phyloP scores from a whole-genome alignment of 2,329 filamentous ascomycete species.

The Colletotrichum truncatum region DNA sequence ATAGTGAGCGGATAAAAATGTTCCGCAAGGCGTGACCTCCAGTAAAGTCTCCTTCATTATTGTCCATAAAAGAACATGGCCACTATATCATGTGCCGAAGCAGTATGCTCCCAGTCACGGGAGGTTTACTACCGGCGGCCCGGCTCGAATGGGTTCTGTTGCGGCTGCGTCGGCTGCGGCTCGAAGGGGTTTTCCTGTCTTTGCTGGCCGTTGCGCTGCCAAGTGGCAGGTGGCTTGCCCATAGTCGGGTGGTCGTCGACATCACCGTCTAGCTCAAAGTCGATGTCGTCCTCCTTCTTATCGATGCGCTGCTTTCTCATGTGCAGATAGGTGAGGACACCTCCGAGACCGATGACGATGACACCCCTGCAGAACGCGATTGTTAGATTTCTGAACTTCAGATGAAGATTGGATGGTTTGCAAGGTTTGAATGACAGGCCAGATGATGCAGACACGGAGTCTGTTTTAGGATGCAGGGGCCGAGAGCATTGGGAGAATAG shows the following conservation, averaged over 20 bases:
- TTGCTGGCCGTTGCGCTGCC: slow-evolving; percentile 20
- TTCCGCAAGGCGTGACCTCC: not conserved
- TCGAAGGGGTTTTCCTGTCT: slow-evolving; percentile 12
- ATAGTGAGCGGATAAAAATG: not conserved
- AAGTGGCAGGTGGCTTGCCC: slow-evolving; percentile 24
- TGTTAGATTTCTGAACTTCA: not conserved
- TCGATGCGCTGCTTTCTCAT: slow-evolving; percentile 13
- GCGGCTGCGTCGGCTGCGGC: slow-evolving; percentile 9
- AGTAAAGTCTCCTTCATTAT: not conserved
- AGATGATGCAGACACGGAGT: not conserved
- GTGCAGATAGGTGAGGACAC: slow-evolving; percentile 14
- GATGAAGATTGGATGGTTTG: not conserved
- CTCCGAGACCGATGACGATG: not conserved
- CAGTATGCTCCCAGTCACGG: not conserved
- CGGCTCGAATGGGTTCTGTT: slow-evolving; percentile 23
- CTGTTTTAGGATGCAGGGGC: no score
- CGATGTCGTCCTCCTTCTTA: slow-evolving; percentile 16
- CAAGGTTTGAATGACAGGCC: not conserved
- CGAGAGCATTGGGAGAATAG: not conserved
- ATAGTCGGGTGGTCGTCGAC: slow-evolving; percentile 26
- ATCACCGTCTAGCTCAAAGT: slow-evolving; percentile 22
- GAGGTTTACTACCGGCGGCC: slow-evolving; percentile 17
- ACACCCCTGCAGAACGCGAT: slow-evolving; percentile 11
- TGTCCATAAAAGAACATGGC: not conserved
- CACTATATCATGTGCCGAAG: not conserved